These are phyloP conservation scores for Plasmopara muralis DNA, from an alignment of 352 stramenopile genomes.

Conservation along the genomic window DNA sequence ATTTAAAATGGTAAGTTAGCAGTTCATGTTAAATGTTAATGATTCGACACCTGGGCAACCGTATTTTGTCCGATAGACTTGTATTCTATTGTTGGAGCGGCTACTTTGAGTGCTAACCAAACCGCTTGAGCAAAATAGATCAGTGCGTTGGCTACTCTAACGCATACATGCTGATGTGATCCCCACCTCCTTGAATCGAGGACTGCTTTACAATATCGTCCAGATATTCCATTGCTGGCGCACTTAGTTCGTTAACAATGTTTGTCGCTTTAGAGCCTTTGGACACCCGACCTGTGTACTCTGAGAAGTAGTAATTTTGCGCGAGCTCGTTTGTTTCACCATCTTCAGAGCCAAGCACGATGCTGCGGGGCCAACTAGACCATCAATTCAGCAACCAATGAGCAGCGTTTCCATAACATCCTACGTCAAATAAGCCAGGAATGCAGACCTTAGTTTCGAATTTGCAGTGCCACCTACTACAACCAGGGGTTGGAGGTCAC, in stretches of 20 bases:
- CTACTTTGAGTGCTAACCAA: neutral
- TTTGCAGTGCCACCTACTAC: slow-evolving; percentile 48
- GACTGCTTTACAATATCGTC: slow-evolving; percentile 42
- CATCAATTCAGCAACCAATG: slow-evolving; percentile 1
- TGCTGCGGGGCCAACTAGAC: slow-evolving; percentile 48
- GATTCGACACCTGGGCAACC: too few species aligned
- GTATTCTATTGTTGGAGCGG: too few species aligned
- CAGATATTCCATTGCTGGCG: slow-evolving; percentile 51
- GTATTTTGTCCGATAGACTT: too few species aligned
- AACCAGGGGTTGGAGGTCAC: slow-evolving; percentile 39
- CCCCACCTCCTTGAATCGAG: slow-evolving; percentile 13
- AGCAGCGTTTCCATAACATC: neutral
- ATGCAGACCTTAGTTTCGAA: slow-evolving; percentile 42
- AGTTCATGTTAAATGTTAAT: too few species aligned
- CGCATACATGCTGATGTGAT: slow-evolving; percentile 23
- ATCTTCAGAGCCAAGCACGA: slow-evolving; percentile 37
- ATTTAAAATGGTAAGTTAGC: too few species aligned
- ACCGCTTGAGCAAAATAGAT: slow-evolving; percentile 1
- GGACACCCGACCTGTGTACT: slow-evolving; percentile 60
- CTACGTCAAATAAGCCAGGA: neutral
- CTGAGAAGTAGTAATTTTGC: slow-evolving; percentile 43
- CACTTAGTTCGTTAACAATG: slow-evolving; percentile 41
- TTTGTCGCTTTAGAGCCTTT: slow-evolving; percentile 17
- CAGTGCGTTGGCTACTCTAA: slow-evolving; percentile 14
- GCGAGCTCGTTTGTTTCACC: slow-evolving; percentile 25